phyloP scores from a whole-genome alignment of 768 basidiomycete genomes.

The Russula dissimulans region DNA sequence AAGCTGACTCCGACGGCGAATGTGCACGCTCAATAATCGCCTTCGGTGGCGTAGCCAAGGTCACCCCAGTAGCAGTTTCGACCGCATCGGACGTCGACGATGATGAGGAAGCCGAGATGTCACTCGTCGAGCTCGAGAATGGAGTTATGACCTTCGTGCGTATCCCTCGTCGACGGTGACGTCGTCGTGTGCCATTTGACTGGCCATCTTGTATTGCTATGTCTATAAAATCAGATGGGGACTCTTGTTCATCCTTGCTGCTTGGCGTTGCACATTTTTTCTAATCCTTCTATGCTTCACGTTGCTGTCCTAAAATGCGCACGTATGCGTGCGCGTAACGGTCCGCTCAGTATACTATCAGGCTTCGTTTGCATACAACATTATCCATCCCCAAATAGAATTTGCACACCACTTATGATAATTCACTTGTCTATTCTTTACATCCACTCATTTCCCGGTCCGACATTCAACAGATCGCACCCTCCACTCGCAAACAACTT shows the following conservation, averaged over 20 bases:
- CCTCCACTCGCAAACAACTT: not conserved
- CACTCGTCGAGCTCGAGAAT: constrained; percentile 17
- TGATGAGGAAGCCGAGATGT: constrained; percentile 16
- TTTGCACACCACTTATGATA: constrained; percentile 10
- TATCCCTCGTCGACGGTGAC: constrained; percentile 10
- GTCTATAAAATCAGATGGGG: not conserved
- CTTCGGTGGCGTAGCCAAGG: not conserved
- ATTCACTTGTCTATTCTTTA: constrained; percentile 9
- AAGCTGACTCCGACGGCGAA: constrained; percentile 17
- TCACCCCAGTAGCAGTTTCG: not conserved
- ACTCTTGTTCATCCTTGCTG: not conserved
- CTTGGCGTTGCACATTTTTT: not conserved
- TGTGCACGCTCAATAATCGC: not conserved
- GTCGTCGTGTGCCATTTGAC: not conserved
- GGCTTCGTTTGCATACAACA: constrained; percentile 2
- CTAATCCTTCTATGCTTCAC: not conserved
- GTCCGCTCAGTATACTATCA: not conserved
- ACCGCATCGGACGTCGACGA: not conserved
- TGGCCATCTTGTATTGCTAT: not conserved
- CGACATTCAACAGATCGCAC: not conserved
- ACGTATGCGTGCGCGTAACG: constrained; percentile 1
- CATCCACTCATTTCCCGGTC: not conserved
- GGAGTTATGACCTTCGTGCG: constrained; percentile 17
- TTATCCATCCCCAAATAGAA: constrained; percentile 2
- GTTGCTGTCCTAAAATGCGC: not conserved